Evolutionary conservation across 495 filamentous ascomycete species (phyloP).

Genomic region (Tuber calosporum): DNA sequence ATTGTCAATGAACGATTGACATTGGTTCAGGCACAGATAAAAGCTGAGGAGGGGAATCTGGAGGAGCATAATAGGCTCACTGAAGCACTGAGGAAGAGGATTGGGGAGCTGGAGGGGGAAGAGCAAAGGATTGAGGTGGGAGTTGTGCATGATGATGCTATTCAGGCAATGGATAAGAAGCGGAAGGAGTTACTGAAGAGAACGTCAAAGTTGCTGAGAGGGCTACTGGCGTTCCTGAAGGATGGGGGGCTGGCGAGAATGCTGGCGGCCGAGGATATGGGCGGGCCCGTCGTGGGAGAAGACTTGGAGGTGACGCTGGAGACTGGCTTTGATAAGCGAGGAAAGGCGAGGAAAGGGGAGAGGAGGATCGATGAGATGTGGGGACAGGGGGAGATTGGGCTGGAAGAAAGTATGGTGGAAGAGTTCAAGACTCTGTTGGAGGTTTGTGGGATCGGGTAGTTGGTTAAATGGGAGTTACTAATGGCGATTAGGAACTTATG

Average conservation of each 20-base stretch:
- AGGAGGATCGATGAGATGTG: constrained; percentile 53
- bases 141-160: constrained; percentile 45
- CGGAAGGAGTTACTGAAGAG: constrained; percentile 52
- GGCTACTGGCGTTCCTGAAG: constrained; percentile 61
- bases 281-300: constrained; percentile 77
- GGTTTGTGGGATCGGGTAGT: constrained; percentile 44
- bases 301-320: constrained; percentile 50
- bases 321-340: constrained; percentile 45
- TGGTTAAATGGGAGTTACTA: constrained; percentile 23
- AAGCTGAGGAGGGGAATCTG: neutral
- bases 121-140: neutral
- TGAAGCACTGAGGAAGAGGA: constrained; percentile 14
- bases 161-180: constrained; percentile 53
- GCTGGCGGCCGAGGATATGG: constrained; percentile 79
- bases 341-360: constrained; percentile 42
- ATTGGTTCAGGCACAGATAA: neutral
- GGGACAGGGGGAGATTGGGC: constrained; percentile 60
- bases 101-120: constrained; percentile 11
- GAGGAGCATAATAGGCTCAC: constrained; percentile 12
- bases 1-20: constrained; percentile 10
- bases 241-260: constrained; percentile 64
- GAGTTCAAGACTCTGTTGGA: constrained; percentile 57
- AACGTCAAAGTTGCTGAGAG: constrained; percentile 53
- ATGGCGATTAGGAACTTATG: constrained; percentile 27
- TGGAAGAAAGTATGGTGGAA: constrained; percentile 56